A percentile compares a stretch with the other conserved stretches of the same genome.
Evolutionary conservation across 148 eudicot species (phyloP).

Genomic region (Rhododendron griersonianum): DNA sequence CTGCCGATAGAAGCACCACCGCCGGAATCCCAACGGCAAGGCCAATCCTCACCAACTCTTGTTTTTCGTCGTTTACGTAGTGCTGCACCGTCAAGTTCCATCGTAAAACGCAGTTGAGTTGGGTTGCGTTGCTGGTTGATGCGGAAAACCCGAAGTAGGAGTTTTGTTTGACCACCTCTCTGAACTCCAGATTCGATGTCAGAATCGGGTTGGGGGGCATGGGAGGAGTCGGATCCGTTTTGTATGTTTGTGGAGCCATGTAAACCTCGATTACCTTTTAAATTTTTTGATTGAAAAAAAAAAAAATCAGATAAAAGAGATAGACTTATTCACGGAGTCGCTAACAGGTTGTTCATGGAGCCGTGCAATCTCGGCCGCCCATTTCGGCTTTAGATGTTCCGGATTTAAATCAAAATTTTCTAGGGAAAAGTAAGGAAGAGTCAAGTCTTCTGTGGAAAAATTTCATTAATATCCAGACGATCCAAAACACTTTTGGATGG

Average conservation of each 20-base stretch:
- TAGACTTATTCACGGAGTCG: too few relatives aligned
- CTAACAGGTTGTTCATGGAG: too few relatives aligned
- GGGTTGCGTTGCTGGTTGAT: conserved; percentile 43
- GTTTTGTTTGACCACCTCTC: conserved; percentile 25
- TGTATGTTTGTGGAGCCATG: conserved; percentile 24
- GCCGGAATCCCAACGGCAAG: conserved; percentile 20
- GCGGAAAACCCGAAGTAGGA: conserved; percentile 88
- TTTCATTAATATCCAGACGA: too few relatives aligned
- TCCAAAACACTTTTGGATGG: too few relatives aligned
- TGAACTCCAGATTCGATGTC: conserved; percentile 26
- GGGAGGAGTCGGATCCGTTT: conserved; percentile 11
- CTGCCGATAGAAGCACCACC: conserved; percentile 19
- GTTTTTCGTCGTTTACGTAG: not conserved
- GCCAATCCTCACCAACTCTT: not conserved
- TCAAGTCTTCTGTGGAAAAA: too few relatives aligned
- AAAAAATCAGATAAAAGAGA: too few relatives aligned
- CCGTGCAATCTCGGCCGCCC: too few relatives aligned
- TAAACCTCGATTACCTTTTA: conserved; percentile 37
- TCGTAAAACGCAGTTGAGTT: conserved; percentile 69
- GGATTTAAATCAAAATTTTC: too few relatives aligned
- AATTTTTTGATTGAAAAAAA: not conserved
- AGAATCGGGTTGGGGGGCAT: conserved; percentile 45
- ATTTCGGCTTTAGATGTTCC: too few relatives aligned
- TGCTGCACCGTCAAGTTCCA: conserved; percentile 74
- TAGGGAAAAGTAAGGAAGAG: too few relatives aligned